These are phyloP conservation scores for Exophiala viscosa DNA, from an alignment of 2,329 filamentous ascomycete species.

Conservation along the genomic window DNA sequence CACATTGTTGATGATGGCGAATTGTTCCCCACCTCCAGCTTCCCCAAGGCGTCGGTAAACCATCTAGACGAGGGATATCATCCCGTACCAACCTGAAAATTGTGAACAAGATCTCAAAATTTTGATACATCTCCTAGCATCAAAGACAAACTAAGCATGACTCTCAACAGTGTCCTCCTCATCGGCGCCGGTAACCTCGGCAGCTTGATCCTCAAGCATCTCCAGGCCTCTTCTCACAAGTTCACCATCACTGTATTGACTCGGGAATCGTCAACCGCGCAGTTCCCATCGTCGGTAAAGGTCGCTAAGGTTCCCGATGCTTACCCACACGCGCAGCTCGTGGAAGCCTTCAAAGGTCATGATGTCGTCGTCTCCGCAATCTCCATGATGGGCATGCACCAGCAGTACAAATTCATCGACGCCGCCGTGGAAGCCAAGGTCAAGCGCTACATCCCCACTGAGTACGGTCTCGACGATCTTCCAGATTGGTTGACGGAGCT, in stretches of 20 bases:
- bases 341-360: slow-evolving; percentile 14
- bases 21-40: background rate
- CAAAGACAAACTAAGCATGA: slow-evolving; percentile 4
- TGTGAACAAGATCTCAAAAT: too few species aligned
- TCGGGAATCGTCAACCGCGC: slow-evolving; percentile 17
- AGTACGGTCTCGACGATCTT: slow-evolving; percentile 29
- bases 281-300: slow-evolving; percentile 6
- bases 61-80: background rate
- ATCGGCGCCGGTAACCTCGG: slow-evolving; percentile 24
- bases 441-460: slow-evolving; percentile 42
- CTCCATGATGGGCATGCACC: slow-evolving; percentile 21
- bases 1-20: background rate
- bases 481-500: slow-evolving; percentile 21
- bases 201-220: slow-evolving; percentile 16
- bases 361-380: slow-evolving; percentile 22
- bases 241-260: slow-evolving; percentile 19
- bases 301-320: slow-evolving; percentile 17
- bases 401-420: slow-evolving; percentile 40
- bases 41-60: background rate
- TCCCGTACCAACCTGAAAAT: too few species aligned
- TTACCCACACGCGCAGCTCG: slow-evolving; percentile 17
- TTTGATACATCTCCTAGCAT: background rate
- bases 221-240: slow-evolving; percentile 11
- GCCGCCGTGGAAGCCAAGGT: slow-evolving; percentile 39
- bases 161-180: slow-evolving; percentile 13